These are phyloP conservation scores for Trametes villosa DNA, from an alignment of 768 basidiomycete species.

Conservation along the genomic window DNA sequence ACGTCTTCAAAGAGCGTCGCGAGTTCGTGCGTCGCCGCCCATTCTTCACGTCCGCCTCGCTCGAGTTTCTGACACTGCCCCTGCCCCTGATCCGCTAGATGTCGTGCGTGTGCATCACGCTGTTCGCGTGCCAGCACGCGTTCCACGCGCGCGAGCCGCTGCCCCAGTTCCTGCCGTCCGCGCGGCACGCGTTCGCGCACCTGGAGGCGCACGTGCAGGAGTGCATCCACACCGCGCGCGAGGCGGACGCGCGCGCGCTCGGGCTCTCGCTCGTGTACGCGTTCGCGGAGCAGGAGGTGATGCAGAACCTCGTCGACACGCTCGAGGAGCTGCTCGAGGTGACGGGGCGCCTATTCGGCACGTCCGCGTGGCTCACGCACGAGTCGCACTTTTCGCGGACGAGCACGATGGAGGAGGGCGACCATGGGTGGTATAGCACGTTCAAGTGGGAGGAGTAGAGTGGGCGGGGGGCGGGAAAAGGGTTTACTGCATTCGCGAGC, in stretches of 20 bases:
- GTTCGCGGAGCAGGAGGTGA: conserved; percentile 48
- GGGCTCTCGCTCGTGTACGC: conserved; percentile 46
- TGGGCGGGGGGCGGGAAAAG: too few relatives aligned
- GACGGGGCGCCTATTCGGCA: conserved; percentile 48
- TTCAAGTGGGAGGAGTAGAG: conserved; percentile 35
- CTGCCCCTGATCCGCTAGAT: conserved; percentile 33
- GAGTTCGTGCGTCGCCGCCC: conserved; percentile 41
- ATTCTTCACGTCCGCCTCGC: not conserved
- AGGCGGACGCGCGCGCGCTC: conserved; percentile 35
- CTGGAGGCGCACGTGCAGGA: conserved; percentile 42
- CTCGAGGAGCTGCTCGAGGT: conserved; percentile 47
- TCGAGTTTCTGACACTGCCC: not conserved
- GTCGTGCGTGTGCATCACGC: conserved; percentile 49
- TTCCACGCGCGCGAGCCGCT: conserved; percentile 51
- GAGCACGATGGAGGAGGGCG: conserved; percentile 28
- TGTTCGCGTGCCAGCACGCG: conserved; percentile 55
- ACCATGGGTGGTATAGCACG: conserved; percentile 38
- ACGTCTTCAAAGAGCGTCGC: conserved; percentile 44
- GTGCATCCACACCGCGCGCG: conserved; percentile 34
- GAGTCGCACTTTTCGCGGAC: conserved; percentile 27
- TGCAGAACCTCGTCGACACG: conserved; percentile 46
- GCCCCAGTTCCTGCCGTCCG: conserved; percentile 54
- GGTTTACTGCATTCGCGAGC: too few relatives aligned
- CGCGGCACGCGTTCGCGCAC: conserved; percentile 42
- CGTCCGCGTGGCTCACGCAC: conserved; percentile 46